phyloP scores from a whole-genome alignment of 257 asterid species.

The Hygrophila difformis region DNA sequence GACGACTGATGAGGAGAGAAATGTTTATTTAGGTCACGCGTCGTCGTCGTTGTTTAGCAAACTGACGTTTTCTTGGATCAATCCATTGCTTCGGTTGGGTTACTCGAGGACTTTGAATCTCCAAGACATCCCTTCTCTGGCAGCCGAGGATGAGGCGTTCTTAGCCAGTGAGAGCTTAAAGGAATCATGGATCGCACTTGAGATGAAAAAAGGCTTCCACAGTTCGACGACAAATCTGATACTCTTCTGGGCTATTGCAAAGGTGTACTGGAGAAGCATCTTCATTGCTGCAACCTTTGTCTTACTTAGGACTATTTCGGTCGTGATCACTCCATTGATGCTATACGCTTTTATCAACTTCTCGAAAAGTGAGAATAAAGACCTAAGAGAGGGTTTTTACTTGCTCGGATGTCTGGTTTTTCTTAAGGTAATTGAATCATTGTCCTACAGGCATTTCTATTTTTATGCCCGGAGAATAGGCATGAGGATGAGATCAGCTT shows the following conservation, averaged over 20 bases:
- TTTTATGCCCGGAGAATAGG: slow-evolving; percentile 54
- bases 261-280: slow-evolving; percentile 44
- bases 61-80: slow-evolving; percentile 58
- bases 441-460: slow-evolving; percentile 51
- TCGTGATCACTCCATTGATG: slow-evolving; percentile 40
- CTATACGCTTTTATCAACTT: slow-evolving; percentile 54
- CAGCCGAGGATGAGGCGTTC: slow-evolving; percentile 47
- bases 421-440: slow-evolving; percentile 41
- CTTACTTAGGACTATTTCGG: slow-evolving; percentile 34
- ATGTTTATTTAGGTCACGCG: slow-evolving; percentile 16
- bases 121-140: slow-evolving; percentile 52
- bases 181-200: slow-evolving; percentile 32
- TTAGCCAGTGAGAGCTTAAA: slow-evolving; percentile 32
- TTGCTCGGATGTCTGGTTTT: slow-evolving; percentile 44
- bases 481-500: slow-evolving; percentile 62
- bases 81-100: slow-evolving; percentile 47
- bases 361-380: slow-evolving; percentile 25
- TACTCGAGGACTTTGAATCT: slow-evolving; percentile 33
- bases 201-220: slow-evolving; percentile 17
- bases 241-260: slow-evolving; percentile 30
- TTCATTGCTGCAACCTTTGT: slow-evolving; percentile 29
- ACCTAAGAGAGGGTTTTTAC: slow-evolving; percentile 24
- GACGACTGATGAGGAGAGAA: slow-evolving; percentile 4
- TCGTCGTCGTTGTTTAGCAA: slow-evolving; percentile 29
- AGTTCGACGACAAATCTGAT: slow-evolving; percentile 18